Conservation (phyloP, 2,329 filamentous ascomycete genomes). For the Cryphonectria nitschkei region DNA sequence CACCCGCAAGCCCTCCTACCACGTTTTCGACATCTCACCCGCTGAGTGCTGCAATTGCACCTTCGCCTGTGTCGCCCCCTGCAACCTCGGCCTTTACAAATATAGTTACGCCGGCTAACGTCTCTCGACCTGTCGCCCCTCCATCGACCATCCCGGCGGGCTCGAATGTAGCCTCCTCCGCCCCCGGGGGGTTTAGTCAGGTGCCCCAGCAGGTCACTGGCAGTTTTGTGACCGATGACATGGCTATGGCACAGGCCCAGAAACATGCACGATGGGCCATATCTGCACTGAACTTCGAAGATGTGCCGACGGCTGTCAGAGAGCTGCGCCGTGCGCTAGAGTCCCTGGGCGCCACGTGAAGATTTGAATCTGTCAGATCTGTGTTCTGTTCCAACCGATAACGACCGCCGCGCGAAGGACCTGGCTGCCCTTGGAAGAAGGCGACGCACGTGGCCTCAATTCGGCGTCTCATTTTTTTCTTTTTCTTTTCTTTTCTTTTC, state of each 20-base stretch:
- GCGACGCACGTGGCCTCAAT: neutral
- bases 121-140: slow-evolving; percentile 29
- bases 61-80: slow-evolving; percentile 34
- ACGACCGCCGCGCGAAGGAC: neutral
- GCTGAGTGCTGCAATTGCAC: slow-evolving; percentile 36
- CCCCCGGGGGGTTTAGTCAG: slow-evolving; percentile 31
- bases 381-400: slow-evolving; percentile 1
- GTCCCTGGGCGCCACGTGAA: slow-evolving; percentile 65
- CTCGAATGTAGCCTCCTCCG: slow-evolving; percentile 13
- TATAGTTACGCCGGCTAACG: slow-evolving; percentile 30
- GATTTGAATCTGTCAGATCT: neutral
- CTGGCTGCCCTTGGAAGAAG: neutral
- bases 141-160: slow-evolving; percentile 18
- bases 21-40: slow-evolving; percentile 35
- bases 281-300: slow-evolving; percentile 94
- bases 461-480: no score
- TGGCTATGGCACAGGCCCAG: slow-evolving; percentile 76
- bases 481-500: neutral
- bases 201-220: slow-evolving; percentile 29
- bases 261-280: slow-evolving; percentile 98
- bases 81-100: slow-evolving; percentile 28
- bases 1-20: slow-evolving; percentile 24
- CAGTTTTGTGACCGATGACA: slow-evolving; percentile 58
- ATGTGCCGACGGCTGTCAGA: slow-evolving; percentile 85
- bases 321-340: slow-evolving; percentile 79